Evolutionary conservation across 164 flowering plant species (phyloP).

Genomic region (Vitis labrusca): DNA sequence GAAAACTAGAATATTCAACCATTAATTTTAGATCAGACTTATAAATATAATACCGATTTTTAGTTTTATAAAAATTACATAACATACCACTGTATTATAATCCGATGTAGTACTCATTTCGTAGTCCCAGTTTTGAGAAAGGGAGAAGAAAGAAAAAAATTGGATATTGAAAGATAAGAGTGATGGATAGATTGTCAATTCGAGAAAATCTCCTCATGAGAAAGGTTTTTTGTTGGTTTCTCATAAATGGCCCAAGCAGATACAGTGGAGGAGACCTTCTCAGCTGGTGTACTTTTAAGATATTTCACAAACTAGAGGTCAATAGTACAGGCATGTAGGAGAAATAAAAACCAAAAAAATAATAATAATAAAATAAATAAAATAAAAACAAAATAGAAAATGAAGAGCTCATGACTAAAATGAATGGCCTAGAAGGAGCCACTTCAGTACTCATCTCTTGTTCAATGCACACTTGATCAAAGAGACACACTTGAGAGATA

Average conservation of each 20-base stretch:
- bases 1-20: neutral
- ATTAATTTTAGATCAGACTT: too few relatives aligned
- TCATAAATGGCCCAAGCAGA: constrained; percentile 35
- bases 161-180: neutral
- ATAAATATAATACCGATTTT: too few relatives aligned
- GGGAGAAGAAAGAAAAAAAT: neutral
- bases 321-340: neutral
- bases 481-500: too few relatives aligned
- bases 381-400: neutral
- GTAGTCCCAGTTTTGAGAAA: neutral
- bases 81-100: neutral
- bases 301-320: constrained; percentile 13
- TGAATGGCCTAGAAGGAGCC: constrained; percentile 13
- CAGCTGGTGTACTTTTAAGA: constrained; percentile 21
- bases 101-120: neutral
- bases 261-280: constrained; percentile 16
- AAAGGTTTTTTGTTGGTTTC: constrained; percentile 32
- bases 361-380: neutral
- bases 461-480: neutral
- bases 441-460: neutral
- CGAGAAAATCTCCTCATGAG: constrained; percentile 3
- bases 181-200: constrained; percentile 14
- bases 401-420: neutral
- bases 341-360: neutral
- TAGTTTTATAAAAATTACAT: neutral